Evolutionary conservation across 768 basidiomycete species (phyloP).

Genomic region (Lentinula aciculospora): DNA sequence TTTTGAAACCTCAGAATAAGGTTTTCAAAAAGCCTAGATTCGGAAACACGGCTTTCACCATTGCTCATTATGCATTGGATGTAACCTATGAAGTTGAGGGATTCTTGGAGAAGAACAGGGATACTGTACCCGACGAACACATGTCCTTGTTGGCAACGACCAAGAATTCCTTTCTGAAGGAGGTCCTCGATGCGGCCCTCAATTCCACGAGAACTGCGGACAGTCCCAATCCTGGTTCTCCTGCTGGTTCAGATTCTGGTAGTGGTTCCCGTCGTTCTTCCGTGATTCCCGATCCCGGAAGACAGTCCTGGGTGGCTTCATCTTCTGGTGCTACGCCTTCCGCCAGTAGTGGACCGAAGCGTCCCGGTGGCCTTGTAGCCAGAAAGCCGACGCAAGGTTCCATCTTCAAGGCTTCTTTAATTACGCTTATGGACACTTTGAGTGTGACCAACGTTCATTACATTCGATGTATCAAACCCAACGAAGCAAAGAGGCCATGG

Average conservation of each 20-base stretch:
- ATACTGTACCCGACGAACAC: constrained; percentile 98
- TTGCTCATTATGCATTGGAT: constrained; percentile 96
- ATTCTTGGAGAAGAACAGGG: constrained; percentile 97
- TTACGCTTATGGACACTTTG: constrained; percentile 94
- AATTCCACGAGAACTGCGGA: constrained; percentile 65
- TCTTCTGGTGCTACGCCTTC: constrained; percentile 24
- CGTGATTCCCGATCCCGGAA: constrained; percentile 83
- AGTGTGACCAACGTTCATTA: constrained; percentile 98
- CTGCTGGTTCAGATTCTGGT: constrained; percentile 71
- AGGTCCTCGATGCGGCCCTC: constrained; percentile 89
- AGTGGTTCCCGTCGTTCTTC: constrained; percentile 80
- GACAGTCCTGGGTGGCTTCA: constrained; percentile 62
- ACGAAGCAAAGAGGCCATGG: constrained; percentile 95
- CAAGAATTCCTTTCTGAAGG: constrained; percentile 89
- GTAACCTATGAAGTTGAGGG: constrained; percentile 99
- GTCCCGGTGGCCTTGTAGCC: constrained; percentile 54
- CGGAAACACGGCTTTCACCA: constrained; percentile 94
- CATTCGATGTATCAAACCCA: constrained; percentile 99
- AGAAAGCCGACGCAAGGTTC: constrained; percentile 96
- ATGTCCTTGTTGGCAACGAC: constrained; percentile 82
- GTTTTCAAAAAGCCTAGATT: constrained; percentile 99
- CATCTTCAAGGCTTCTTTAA: constrained; percentile 95
- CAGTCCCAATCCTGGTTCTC: constrained; percentile 66
- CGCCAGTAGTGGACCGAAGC: constrained; percentile 40
- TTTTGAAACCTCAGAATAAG: constrained; percentile 80